Evolutionary conservation across 2,329 filamentous ascomycete genomes (phyloP), one percentile per base, ranked within the genome.

Genomic region (Cladosporium sp.): DNA sequence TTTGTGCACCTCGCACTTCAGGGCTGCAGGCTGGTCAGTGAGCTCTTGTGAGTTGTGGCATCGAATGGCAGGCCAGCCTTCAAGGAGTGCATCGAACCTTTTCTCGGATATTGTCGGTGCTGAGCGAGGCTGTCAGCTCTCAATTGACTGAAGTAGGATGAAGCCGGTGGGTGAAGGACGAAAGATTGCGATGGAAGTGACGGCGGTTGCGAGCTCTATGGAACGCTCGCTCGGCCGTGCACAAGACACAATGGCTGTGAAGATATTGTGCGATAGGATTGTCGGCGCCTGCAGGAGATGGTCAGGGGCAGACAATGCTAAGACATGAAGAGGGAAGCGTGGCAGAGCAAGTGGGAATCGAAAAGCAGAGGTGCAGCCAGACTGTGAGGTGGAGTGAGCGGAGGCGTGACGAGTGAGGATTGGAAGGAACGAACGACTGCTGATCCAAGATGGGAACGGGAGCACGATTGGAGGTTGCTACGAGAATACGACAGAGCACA

Each of bases 261-360:
- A 43, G 55, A 45, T 36, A 58, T 51, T 43, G 45, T 45, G 36
- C 49, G 47, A 36, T 51, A 42, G 20, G 38, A 58, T 43, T 51
- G 49, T 58, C 22, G 17, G 17, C 20, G 28, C 47, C 25, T 28
- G n/a, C 47, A 51, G 36, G 22, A 5, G 37, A 30, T 12, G 36
- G 20, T 17, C 17, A 37, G 25, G 25, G 45, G 37, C 15, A 42
- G 39, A 51, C 45, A 51, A 58, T 51, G 45, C 37, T 34, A 58
- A 36, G 42, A 9, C 9, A 14, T 20, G 17, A 22, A 20, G 42
- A 22, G 28, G 17, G 40, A 34, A 39, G 34, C 25, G 15, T 25
- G 22, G 39, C 30, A 34, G 40, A 45, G 52, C 37, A 14, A 47
- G 43, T 9, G 43, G 8, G 17, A 12, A 12, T 22, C 12, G 43